phyloP scores from a whole-genome alignment of 441 rosid species.

The Jatropha podagrica region DNA sequence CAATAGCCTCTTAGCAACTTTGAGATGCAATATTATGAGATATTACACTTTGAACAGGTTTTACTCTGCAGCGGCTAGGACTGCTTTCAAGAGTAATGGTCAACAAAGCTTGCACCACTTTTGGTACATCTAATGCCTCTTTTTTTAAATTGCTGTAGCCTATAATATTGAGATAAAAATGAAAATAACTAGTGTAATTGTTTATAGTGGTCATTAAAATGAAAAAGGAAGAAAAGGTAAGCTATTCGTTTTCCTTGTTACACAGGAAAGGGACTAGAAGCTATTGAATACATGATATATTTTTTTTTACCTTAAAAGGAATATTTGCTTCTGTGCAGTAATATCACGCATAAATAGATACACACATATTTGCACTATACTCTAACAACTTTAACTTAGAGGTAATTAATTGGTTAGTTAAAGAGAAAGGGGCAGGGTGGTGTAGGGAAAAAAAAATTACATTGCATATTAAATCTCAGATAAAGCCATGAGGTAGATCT shows the following conservation, averaged over 20 bases:
- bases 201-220: not conserved
- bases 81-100: slow-evolving; percentile 91
- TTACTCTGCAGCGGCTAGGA: slow-evolving; percentile 86
- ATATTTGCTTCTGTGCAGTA: not conserved
- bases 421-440: not conserved
- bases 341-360: not conserved
- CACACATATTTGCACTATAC: not conserved
- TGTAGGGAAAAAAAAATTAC: not conserved
- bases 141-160: slow-evolving; percentile 9
- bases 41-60: slow-evolving; percentile 56
- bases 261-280: not conserved
- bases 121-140: slow-evolving; percentile 51
- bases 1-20: slow-evolving; percentile 17
- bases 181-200: not conserved
- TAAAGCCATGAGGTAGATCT: not conserved
- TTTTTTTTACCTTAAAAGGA: not conserved
- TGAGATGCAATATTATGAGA: slow-evolving; percentile 19
- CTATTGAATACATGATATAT: not conserved
- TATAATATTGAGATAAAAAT: not conserved
- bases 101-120: slow-evolving; percentile 94
- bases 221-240: not conserved
- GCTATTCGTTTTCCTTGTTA: not conserved
- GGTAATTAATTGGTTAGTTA: no score
- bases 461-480: not conserved
- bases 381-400: not conserved